Evolutionary conservation across 2,329 filamentous ascomycete genomes (phyloP), one percentile per base, ranked within the genome.

Genomic region (Pseudogymnoascus sp.): DNA sequence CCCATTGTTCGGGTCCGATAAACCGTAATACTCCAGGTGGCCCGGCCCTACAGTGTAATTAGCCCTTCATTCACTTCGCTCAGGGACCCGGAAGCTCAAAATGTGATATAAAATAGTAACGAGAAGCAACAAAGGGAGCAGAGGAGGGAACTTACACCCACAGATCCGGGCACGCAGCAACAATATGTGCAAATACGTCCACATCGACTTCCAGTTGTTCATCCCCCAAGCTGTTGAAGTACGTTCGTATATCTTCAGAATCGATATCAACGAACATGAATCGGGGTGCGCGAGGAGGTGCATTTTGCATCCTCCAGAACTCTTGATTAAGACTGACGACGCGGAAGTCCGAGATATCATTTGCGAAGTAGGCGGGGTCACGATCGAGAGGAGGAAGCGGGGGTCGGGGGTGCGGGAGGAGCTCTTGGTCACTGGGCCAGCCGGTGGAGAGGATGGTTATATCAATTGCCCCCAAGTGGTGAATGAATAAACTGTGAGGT

Each of bases 381-480:
- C 46, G 46, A 9, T 56, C 18, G 8, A 56, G 46, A 18, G 25
- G 46, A 18, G 46, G 25, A 18, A 56, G 46, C 25, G 25, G n/a
- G 25, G 46, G n/a, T 56, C 46, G 46, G 4, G 46, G 25, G n/a
- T 56, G 46, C 8, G 46, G 46, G 9, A 56, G 46, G 25, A 56
- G 46, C 18, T 56, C 46, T 34, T 56, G 46, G 25, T 56, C 46
- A 9, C 46, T 56, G n/a, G 46, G 46, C 46, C 46, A 56, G 25
- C 25, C 46, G 8, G 25, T 56, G 25, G 46, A 5, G 25, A 31
- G 25, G 25, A 56, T 56, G n/a, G 46, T 31, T 9, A 56, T 34
- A 16, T 56, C 46, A 34, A 56, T 34, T 56, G 46, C n/a, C 25
- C 46, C 46, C 6, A 34, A 5, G 25, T 8, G 46, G 25, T 56